Conservation (phyloP, 2,329 filamentous ascomycete species). For the Cercospora canescens region DNA sequence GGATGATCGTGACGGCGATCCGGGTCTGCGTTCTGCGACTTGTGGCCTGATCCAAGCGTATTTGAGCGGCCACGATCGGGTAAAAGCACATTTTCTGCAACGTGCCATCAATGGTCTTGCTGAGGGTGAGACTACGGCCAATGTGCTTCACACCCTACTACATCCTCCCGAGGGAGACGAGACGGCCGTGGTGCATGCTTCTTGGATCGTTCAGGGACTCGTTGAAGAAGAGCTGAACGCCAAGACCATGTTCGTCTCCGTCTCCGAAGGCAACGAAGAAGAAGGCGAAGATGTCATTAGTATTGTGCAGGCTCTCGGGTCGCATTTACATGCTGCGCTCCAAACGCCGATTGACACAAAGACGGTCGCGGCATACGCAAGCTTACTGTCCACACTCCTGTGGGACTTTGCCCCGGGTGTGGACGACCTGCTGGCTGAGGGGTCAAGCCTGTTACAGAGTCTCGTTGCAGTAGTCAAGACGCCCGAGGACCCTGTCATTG, state of each 20-base stretch:
- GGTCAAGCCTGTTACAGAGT: constrained; percentile 75
- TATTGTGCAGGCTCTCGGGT: constrained; percentile 83
- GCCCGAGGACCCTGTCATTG: constrained; percentile 51
- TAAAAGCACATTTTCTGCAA: constrained; percentile 80
- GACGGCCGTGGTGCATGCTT: constrained; percentile 87
- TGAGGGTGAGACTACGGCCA: constrained; percentile 74
- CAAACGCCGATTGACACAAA: constrained; percentile 70
- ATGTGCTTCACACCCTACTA: constrained; percentile 82
- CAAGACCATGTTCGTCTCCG: constrained; percentile 75
- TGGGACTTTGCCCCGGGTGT: constrained; percentile 91
- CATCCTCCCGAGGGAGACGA: constrained; percentile 70
- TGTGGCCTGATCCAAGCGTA: constrained; percentile 93
- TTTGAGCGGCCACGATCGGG: constrained; percentile 76
- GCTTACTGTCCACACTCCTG: constrained; percentile 84
- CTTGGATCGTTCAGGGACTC: constrained; percentile 82
- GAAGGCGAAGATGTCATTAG: constrained; percentile 94
- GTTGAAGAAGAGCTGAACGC: constrained; percentile 77
- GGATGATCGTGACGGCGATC: constrained; percentile 63
- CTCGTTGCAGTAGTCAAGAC: constrained; percentile 53
- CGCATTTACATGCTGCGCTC: constrained; percentile 79
- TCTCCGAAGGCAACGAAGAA: constrained; percentile 85
- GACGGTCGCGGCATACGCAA: constrained; percentile 80
- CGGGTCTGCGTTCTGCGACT: constrained; percentile 80
- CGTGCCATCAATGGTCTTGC: constrained; percentile 89
- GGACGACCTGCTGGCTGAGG: constrained; percentile 89